Percentiles rank a stretch among this genome's conserved stretches.
These are phyloP conservation scores for Narthecium ossifragum DNA, from an alignment of 106 monocot species.

Conservation along the genomic window DNA sequence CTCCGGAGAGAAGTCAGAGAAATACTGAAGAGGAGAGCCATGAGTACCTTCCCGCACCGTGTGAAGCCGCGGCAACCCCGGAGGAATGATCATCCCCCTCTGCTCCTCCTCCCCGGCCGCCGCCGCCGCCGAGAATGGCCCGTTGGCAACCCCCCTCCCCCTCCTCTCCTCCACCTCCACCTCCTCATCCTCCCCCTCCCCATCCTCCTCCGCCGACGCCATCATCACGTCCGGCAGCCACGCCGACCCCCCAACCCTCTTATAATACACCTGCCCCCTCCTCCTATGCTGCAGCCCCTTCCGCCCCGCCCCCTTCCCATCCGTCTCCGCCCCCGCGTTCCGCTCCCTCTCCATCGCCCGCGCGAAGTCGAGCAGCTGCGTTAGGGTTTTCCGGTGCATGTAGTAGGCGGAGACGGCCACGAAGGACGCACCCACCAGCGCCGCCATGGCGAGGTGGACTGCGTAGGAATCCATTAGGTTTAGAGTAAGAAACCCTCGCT, in stretches of 20 bases:
- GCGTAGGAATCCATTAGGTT: constrained; percentile 67
- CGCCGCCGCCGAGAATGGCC: constrained; percentile 15
- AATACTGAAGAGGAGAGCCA: neutral
- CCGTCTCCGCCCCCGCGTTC: constrained; percentile 6
- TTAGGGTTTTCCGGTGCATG: constrained; percentile 74
- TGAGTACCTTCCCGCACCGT: constrained; percentile 45
- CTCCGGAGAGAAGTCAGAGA: neutral
- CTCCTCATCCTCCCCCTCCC: constrained; percentile 12
- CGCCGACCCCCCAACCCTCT: constrained; percentile 25
- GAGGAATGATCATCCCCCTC: constrained; percentile 22
- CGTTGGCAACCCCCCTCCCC: constrained; percentile 8
- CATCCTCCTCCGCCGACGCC: constrained; percentile 13
- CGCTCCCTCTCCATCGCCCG: constrained; percentile 28
- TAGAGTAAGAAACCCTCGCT: neutral
- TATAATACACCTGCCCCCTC: constrained; percentile 17
- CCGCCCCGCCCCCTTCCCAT: neutral
- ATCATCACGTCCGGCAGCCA: constrained; percentile 44
- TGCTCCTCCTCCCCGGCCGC: constrained; percentile 7
- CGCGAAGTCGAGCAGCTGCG: constrained; percentile 58
- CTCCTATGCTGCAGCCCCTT: neutral
- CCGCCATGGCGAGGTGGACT: constrained; percentile 79
- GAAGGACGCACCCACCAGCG: constrained; percentile 73
- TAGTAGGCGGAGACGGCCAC: constrained; percentile 83
- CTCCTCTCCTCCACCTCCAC: constrained; percentile 3
- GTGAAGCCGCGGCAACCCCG: constrained; percentile 49